These are phyloP conservation scores for Ceratobasidium sp. DNA, from an alignment of 1,284 basidiomycete genomes.

Conservation along the genomic window DNA sequence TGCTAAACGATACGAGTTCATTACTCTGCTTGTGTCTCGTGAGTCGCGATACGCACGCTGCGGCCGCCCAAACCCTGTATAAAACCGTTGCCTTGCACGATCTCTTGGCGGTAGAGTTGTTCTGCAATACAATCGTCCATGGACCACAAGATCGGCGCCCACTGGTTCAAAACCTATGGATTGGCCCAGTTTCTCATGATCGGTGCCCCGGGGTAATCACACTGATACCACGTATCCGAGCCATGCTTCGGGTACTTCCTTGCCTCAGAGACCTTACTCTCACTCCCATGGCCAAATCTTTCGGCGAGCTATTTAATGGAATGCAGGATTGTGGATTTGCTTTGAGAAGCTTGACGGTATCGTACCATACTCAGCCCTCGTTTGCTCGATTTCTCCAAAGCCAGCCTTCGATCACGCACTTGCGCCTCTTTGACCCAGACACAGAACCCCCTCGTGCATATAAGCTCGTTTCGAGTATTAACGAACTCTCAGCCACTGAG, in stretches of 20 bases:
- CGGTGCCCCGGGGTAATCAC: constrained; percentile 18
- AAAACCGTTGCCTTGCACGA: constrained; percentile 25
- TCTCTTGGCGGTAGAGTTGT: neutral
- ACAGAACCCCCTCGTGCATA: constrained; percentile 35
- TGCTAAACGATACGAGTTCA: constrained; percentile 5
- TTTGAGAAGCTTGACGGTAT: constrained; percentile 9
- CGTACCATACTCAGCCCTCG: constrained; percentile 28
- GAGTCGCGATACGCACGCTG: neutral
- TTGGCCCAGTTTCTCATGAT: constrained; percentile 23
- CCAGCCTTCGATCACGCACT: constrained; percentile 22
- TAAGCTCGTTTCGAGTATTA: constrained; percentile 16
- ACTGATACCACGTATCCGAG: constrained; percentile 7
- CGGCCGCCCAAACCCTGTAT: constrained; percentile 12
- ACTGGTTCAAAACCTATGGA: constrained; percentile 18
- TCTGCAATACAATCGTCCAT: constrained; percentile 14
- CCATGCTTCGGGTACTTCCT: constrained; percentile 1
- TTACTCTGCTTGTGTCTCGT: neutral
- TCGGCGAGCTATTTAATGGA: constrained; percentile 21
- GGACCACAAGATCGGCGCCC: neutral
- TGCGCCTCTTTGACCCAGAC: constrained; percentile 33
- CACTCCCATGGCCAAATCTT: constrained; percentile 38
- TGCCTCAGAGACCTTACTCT: constrained; percentile 24
- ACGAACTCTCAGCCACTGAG: neutral
- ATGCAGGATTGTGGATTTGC: constrained; percentile 3
- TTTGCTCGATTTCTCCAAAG: constrained; percentile 38